Percentiles rank a stretch among this genome's conserved stretches.
Evolutionary conservation across 2,329 filamentous ascomycete species (phyloP).

Genomic region (Scedosporium boydii): DNA sequence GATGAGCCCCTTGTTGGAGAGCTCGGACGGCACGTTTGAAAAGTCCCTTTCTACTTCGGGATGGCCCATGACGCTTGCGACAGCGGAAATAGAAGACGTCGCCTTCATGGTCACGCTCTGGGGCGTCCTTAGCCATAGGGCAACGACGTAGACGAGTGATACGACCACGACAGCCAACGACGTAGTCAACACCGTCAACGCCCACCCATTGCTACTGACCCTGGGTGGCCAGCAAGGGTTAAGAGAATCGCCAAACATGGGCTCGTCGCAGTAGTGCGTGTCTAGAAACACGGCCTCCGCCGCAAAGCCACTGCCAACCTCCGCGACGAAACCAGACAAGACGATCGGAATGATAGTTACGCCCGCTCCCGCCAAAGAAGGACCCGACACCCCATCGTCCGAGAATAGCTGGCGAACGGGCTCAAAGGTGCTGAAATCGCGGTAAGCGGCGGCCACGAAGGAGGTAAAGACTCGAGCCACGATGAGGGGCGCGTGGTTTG

Average conservation of each 20-base stretch:
- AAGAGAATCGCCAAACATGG: not conserved
- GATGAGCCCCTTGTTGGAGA: constrained; percentile 10
- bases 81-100: constrained; percentile 14
- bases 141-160: constrained; percentile 10
- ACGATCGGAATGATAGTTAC: constrained; percentile 3
- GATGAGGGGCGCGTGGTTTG: constrained; percentile 8
- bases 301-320: constrained; percentile 11
- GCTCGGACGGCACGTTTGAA: constrained; percentile 10
- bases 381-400: constrained; percentile 4
- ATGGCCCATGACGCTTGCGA: constrained; percentile 15
- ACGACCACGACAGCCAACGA: constrained; percentile 9
- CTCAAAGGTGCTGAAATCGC: constrained; percentile 3
- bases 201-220: constrained; percentile 12
- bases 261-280: constrained; percentile 11
- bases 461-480: constrained; percentile 5
- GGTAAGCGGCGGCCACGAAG: not conserved
- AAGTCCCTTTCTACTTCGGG: constrained; percentile 14
- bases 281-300: constrained; percentile 11
- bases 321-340: constrained; percentile 9
- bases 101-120: constrained; percentile 11
- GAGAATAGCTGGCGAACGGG: constrained; percentile 8
- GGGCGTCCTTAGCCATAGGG: constrained; percentile 14
- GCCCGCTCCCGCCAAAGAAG: constrained; percentile 5
- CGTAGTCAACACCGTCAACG: constrained; percentile 10
- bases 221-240: constrained; percentile 12